Evolutionary conservation across 2,329 filamentous ascomycete genomes (phyloP).

Genomic region (Pseudogymnoascus sp.): DNA sequence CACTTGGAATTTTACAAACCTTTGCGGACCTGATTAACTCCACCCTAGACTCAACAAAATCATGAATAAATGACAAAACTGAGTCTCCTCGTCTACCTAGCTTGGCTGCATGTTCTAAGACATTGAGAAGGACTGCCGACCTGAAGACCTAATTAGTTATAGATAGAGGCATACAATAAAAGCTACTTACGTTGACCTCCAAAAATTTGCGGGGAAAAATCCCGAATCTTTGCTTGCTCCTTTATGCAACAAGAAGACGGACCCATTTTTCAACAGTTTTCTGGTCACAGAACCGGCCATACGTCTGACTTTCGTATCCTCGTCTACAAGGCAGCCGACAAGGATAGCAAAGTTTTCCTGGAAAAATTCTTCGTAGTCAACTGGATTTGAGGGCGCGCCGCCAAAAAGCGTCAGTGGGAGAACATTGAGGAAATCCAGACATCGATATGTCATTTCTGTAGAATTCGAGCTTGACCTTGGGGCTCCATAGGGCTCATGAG

Average conservation of each 20-base stretch:
- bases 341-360: constrained; percentile 25
- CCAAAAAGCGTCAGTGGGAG: constrained; percentile 44
- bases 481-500: constrained; percentile 32
- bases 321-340: constrained; percentile 22
- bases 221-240: constrained; percentile 15
- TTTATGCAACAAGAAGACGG: constrained; percentile 19
- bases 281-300: constrained; percentile 22
- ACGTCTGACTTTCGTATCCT: constrained; percentile 26
- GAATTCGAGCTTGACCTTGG: constrained; percentile 35
- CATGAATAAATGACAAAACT: constrained; percentile 36
- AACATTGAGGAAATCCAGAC: constrained; percentile 49
- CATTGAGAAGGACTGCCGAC: constrained; percentile 23
- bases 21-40: constrained; percentile 36
- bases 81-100: constrained; percentile 20
- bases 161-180: not conserved
- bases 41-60: constrained; percentile 49
- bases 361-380: constrained; percentile 30
- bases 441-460: constrained; percentile 40
- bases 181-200: constrained; percentile 28
- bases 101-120: constrained; percentile 23
- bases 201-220: constrained; percentile 25
- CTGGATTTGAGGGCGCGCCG: constrained; percentile 29
- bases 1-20: constrained; percentile 17
- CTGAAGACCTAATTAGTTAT: constrained; percentile 13
- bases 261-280: constrained; percentile 22